Evolutionary conservation across 768 basidiomycete species (phyloP).

Genomic region (Termitomyces sp.): DNA sequence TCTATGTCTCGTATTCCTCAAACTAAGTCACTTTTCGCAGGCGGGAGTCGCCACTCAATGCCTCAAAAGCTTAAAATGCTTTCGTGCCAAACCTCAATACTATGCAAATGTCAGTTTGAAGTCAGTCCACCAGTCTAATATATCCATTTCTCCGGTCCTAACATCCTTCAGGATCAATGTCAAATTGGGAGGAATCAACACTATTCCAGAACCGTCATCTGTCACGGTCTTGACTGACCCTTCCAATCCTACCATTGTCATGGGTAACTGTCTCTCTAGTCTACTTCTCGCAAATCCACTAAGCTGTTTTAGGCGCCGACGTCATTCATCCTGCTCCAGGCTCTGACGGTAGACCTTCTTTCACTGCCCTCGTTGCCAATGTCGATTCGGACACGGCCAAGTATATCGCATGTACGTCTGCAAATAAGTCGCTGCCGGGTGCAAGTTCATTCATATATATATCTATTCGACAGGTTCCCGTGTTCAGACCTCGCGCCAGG

Average conservation of each 20-base stretch:
- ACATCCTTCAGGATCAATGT: conserved; percentile 60
- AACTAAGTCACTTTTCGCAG: conserved; percentile 23
- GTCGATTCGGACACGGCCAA: conserved; percentile 75
- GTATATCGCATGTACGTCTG: conserved; percentile 42
- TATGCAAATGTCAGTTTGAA: conserved; percentile 79
- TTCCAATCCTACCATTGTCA: conserved; percentile 70
- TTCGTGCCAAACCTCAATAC: conserved; percentile 67
- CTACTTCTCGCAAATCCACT: background rate
- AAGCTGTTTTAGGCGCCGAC: conserved; percentile 54
- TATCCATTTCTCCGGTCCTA: background rate
- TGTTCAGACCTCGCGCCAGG: conserved; percentile 65
- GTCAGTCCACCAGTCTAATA: conserved; percentile 26
- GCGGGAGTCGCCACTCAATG: conserved; percentile 79
- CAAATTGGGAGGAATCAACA: conserved; percentile 81
- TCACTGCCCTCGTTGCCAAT: conserved; percentile 75
- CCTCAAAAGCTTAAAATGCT: conserved; percentile 62
- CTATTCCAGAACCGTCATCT: conserved; percentile 64
- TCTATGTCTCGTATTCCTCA: background rate
- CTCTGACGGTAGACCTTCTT: conserved; percentile 73
- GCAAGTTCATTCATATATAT: background rate
- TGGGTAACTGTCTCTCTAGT: conserved; percentile 43
- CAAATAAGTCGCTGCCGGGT: background rate
- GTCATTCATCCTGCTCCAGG: conserved; percentile 83
- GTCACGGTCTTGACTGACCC: conserved; percentile 65
- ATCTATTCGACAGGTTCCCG: conserved; percentile 39